A percentile compares a stretch with the other conserved stretches of the same genome.
These are phyloP conservation scores for Cercospora citrullina DNA, from an alignment of 2,329 filamentous ascomycete species.

Conservation along the genomic window DNA sequence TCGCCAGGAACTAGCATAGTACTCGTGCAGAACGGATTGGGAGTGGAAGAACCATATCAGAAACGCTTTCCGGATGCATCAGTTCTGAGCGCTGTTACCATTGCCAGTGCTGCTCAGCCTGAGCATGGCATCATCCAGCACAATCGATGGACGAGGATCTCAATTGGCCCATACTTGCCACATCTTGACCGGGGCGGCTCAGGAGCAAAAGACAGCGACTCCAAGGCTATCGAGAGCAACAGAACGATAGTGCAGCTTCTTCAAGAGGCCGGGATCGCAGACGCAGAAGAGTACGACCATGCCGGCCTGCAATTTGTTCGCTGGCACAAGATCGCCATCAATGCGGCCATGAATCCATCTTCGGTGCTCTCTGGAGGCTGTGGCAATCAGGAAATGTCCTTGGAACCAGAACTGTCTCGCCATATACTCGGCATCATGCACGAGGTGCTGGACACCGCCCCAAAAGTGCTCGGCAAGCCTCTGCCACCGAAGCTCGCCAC, in stretches of 20 bases:
- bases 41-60: constrained; percentile 67
- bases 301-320: constrained; percentile 67
- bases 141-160: constrained; percentile 73
- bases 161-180: constrained; percentile 64
- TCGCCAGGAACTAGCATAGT: constrained; percentile 58
- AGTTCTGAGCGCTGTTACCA: constrained; percentile 68
- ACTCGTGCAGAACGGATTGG: constrained; percentile 69
- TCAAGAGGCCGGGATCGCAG: constrained; percentile 62
- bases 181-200: constrained; percentile 45
- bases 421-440: constrained; percentile 68
- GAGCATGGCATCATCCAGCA: constrained; percentile 64
- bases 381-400: constrained; percentile 66
- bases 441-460: constrained; percentile 66
- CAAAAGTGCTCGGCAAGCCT: constrained; percentile 61
- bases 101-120: constrained; percentile 67
- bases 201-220: constrained; percentile 29
- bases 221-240: constrained; percentile 43
- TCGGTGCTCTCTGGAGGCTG: constrained; percentile 66
- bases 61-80: constrained; percentile 60
- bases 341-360: constrained; percentile 72
- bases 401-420: constrained; percentile 60
- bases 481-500: constrained; percentile 62
- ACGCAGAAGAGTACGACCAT: constrained; percentile 65
- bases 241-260: constrained; percentile 57
- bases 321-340: constrained; percentile 78